Base-by-base conservation (phyloP, 768 basidiomycete species). In the Paxillus ammoniavirescens region DNA sequence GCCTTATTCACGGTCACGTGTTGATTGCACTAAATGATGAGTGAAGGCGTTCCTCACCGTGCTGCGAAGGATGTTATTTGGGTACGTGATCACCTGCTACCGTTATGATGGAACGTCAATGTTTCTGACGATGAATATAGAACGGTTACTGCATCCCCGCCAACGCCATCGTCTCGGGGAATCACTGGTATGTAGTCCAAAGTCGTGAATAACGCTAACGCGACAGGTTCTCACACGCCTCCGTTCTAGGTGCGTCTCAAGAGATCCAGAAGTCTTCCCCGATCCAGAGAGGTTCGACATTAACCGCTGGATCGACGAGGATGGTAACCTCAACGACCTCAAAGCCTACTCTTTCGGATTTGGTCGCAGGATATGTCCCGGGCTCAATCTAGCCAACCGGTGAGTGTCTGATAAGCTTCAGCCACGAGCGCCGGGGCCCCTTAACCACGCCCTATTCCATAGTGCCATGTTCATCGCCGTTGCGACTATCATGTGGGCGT, bases 401-500 rank as follows among this genome's bases (percentile, higher is more conserved):
- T 69, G 8, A 21, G 49, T 26, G 26, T 26, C 26, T 26, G 26
- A 26, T 26, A 26, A 2, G 26, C 6, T 26, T 26, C 26, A 4
- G 26, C 26, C 26, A 26, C 26, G 26, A 26, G 26, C 6, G 4
- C 6, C 26, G n/a, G n/a, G n/a, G n/a, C 26, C 6, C 26, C 26
- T 26, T 26, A 26, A 26, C 26, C 26, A 1, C 10, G 12, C 4
- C 10, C 7, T 12, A 8, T 4, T 5, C 21, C 53, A n/a, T 51
- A 79, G 81, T 4, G 84, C 83, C 2, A 70, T 86, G 2, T 82
- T 82, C 61, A 67, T 85, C 46, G 84, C 81, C 60, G 79, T 81
- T 0, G 81, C 83, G 0, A 71, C 83, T n/a, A 65, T 81, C 8
- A 73, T 82, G n/a, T 85, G 82, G 81, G 77, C 82, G 0, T 85